phyloP scores from a whole-genome alignment of 768 basidiomycete species.

The Tylopilus sp. region DNA sequence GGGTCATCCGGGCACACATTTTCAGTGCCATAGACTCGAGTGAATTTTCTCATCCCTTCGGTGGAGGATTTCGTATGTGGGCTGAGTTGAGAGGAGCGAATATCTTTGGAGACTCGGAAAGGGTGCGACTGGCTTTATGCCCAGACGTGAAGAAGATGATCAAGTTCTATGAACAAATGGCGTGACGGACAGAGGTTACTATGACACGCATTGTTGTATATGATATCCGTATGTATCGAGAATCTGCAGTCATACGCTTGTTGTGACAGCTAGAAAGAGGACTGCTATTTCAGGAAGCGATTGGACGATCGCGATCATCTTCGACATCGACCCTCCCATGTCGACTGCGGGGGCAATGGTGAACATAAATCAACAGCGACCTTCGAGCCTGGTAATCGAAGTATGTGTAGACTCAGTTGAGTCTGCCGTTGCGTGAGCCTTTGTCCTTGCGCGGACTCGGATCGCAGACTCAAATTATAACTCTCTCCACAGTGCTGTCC shows the following conservation, averaged over 20 bases:
- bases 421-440: slow-evolving; percentile 61
- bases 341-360: slow-evolving; percentile 4
- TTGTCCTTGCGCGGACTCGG: neutral
- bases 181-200: slow-evolving; percentile 7
- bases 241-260: neutral
- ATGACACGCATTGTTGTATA: neutral
- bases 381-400: slow-evolving; percentile 37
- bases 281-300: slow-evolving; percentile 7
- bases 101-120: slow-evolving; percentile 58
- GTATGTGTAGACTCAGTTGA: slow-evolving; percentile 77
- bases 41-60: slow-evolving; percentile 23
- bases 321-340: too few species aligned
- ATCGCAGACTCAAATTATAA: too few species aligned
- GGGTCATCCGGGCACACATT: slow-evolving; percentile 44
- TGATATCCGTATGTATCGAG: neutral
- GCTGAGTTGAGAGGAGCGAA: slow-evolving; percentile 48
- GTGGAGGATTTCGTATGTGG: slow-evolving; percentile 48
- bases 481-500: slow-evolving; percentile 52
- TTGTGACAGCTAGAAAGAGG: neutral
- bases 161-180: slow-evolving; percentile 52
- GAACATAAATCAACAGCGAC: neutral
- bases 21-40: slow-evolving; percentile 29
- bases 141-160: slow-evolving; percentile 59
- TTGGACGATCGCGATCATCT: too few species aligned
- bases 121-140: slow-evolving; percentile 65